A percentile compares a stretch with the other conserved stretches of the same genome.
Evolutionary conservation across 2,329 filamentous ascomycete genomes (phyloP).

Genomic region (Didymella lethalis): DNA sequence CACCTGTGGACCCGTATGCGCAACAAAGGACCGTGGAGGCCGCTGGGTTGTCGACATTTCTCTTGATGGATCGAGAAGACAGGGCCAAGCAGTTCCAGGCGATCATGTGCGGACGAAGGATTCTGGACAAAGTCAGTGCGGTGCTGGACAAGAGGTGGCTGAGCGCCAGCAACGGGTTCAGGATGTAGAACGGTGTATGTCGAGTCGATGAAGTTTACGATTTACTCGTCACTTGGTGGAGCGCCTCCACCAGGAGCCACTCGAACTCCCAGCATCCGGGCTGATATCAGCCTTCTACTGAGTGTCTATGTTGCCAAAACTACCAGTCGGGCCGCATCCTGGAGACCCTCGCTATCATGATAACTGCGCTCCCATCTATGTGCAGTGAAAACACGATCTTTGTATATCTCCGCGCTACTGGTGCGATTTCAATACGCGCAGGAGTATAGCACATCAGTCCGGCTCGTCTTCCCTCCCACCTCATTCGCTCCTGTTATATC

Average conservation of each 20-base stretch:
- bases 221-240: background rate
- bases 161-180: slow-evolving; percentile 47
- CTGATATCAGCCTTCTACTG: too few relatives aligned
- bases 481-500: too few relatives aligned
- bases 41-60: slow-evolving; percentile 62
- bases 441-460: too few relatives aligned
- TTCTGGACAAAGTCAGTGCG: slow-evolving; percentile 62
- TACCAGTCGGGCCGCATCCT: too few relatives aligned
- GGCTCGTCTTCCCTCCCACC: too few relatives aligned
- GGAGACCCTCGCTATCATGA: too few relatives aligned
- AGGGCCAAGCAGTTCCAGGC: slow-evolving; percentile 60
- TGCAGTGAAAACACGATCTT: too few relatives aligned
- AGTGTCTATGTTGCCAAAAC: too few relatives aligned
- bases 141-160: slow-evolving; percentile 62
- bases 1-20: slow-evolving; percentile 1
- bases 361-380: too few relatives aligned
- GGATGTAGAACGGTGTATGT: slow-evolving; percentile 20
- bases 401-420: too few relatives aligned
- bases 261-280: background rate
- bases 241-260: background rate
- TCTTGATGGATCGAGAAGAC: slow-evolving; percentile 63
- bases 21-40: slow-evolving; percentile 12
- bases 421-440: too few relatives aligned
- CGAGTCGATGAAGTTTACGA: background rate
- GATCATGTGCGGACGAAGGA: slow-evolving; percentile 62